A percentile compares a stretch with the other conserved stretches of the same genome.
phyloP scores from a whole-genome alignment of 352 stramenopile genomes.

The Phytophthora tubulina region DNA sequence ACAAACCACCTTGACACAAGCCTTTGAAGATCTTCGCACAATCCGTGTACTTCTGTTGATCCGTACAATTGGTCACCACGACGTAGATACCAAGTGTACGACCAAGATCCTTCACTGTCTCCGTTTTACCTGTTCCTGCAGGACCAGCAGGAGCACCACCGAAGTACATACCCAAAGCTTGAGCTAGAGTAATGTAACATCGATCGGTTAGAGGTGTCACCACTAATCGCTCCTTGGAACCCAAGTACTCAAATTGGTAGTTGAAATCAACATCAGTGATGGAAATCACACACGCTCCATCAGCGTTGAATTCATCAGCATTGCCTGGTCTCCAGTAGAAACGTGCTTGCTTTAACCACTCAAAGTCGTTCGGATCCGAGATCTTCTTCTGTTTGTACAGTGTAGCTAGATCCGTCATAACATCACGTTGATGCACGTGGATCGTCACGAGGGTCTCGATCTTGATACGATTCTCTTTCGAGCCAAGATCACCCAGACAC shows the following conservation, averaged over 20 bases:
- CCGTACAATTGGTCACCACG: constrained; percentile 97
- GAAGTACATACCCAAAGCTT: constrained; percentile 99
- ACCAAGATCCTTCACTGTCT: constrained; percentile 97
- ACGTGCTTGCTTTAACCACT: constrained; percentile 99
- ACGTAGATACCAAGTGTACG: constrained; percentile 96
- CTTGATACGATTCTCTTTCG: constrained; percentile 97
- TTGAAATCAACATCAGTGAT: constrained; percentile 99
- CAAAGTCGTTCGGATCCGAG: constrained; percentile 97
- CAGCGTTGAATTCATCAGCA: constrained; percentile 94
- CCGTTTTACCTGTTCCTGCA: constrained; percentile 97
- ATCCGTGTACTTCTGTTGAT: constrained; percentile 98
- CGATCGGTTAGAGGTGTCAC: constrained; percentile 97
- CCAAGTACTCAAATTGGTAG: constrained; percentile 99
- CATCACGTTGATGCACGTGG: constrained; percentile 98
- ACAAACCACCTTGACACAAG: constrained; percentile 96
- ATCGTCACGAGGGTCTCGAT: constrained; percentile 99
- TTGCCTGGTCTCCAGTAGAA: constrained; percentile 98
- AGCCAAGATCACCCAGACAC: constrained; percentile 97
- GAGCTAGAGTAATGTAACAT: constrained; percentile 98
- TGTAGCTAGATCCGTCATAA: constrained; percentile 94
- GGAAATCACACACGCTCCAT: constrained; percentile 96
- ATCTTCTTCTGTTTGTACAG: constrained; percentile 98
- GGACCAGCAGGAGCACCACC: constrained; percentile 95
- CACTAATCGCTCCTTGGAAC: constrained; percentile 97
- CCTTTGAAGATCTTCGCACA: constrained; percentile 99